These are phyloP conservation scores for Trichoderma arundinaceum DNA, from an alignment of 2,329 filamentous ascomycete species.

Conservation along the genomic window DNA sequence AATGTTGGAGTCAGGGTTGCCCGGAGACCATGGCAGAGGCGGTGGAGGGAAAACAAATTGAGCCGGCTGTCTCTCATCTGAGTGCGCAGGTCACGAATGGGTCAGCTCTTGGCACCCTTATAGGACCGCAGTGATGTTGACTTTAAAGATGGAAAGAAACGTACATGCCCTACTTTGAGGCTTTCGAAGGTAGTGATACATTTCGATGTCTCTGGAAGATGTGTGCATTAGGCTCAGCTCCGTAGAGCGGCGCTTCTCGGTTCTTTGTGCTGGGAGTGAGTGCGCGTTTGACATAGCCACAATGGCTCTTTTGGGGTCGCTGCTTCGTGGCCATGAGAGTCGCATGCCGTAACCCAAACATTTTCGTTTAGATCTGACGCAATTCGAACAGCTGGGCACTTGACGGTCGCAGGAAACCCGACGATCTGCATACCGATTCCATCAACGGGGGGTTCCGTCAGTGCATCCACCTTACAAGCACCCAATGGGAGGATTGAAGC, in stretches of 20 bases:
- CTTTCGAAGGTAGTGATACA: too few species aligned
- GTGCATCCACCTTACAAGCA: too few species aligned
- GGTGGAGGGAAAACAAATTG: conserved; percentile 1
- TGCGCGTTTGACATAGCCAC: not conserved
- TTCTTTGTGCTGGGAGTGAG: not conserved
- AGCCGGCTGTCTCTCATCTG: not conserved
- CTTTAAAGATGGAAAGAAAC: too few species aligned
- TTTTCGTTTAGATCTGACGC: not conserved
- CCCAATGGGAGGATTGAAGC: not conserved
- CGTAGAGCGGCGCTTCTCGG: not conserved
- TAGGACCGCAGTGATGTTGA: too few species aligned
- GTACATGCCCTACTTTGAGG: too few species aligned
- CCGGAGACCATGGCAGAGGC: not conserved
- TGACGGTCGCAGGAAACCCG: not conserved
- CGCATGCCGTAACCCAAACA: not conserved
- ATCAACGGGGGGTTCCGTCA: not conserved
- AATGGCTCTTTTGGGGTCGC: not conserved
- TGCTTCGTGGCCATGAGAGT: not conserved
- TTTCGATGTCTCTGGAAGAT: too few species aligned
- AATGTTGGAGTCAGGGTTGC: not conserved
- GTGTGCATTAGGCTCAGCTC: too few species aligned
- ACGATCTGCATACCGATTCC: not conserved
- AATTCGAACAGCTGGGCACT: not conserved
- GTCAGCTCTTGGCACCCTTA: too few species aligned
- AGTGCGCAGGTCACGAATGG: not conserved